Evolutionary conservation across 1,139 yeast species (phyloP), one percentile per base, ranked within the genome.

Genomic region (Groenewaldozyma auringiensis): DNA sequence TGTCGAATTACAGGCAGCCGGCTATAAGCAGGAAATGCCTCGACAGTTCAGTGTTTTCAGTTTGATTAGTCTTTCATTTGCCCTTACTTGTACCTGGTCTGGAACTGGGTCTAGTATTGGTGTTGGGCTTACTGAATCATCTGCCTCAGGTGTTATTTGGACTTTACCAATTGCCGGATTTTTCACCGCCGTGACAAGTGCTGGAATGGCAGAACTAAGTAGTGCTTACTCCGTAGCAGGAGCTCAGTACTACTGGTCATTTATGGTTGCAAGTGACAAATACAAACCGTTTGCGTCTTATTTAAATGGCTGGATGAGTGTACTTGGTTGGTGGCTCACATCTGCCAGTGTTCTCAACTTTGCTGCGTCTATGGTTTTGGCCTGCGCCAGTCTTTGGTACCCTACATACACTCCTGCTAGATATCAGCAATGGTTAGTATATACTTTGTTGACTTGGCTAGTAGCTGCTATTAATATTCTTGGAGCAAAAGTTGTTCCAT

Each of bases 201-300:
- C 69, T 45, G 68, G 77, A 2, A 63, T 74, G 27, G 68, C 78
- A 17, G 82, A 77, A 53, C 64, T 78, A 57, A 70, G 78, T 1
- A 67, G 73, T 40, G 72, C 78, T 36, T 72, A 72, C 56, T 81
- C 81, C 1, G 63, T 63, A 46, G 79, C 81, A 36, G 80, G 81
- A 22, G 81, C 81, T 20, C 80, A 76, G 55, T 75, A 76, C 56
- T 77, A 72, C 48, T 77, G 82, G 82, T 73, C 79, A 1, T 63
- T 75, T 53, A 74, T 72, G 36, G 63, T 77, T 51, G 75, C 80
- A 17, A 29, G 80, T 14, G 69, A 64, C 50, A 70, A 66, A 50
- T 66, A 70, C 45, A 71, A 77, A 8, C 65, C 71, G 25, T 73
- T 74, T 45, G 65, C 66, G 59, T 74, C 79, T 11, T 76, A 74